Evolutionary conservation across 352 stramenopile genomes (phyloP), one percentile per base, ranked within the genome.

Genomic region (Saprolegnia parasitica): DNA sequence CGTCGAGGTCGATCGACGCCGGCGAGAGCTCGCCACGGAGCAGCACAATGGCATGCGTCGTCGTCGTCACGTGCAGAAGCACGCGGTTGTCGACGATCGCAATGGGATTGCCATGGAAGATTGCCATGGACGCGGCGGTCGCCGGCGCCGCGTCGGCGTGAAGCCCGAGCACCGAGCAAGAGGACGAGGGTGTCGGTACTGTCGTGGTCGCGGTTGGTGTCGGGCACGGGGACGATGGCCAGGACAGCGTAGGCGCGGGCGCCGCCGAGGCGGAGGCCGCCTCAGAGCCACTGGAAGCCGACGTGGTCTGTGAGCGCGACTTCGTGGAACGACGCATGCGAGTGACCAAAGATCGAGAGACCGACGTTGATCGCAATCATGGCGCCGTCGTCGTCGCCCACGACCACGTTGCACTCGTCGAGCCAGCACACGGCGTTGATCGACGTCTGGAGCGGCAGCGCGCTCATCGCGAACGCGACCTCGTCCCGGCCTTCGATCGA

Each of bases 291-390:
- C 11, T 66, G 11, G 9, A 66, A 24, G 37, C 47, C 35, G 6
- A 39, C 47, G 23, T 66, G 58, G 35, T 66, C 58, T 6, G 58
- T 55, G 0, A 66, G 58, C n/a, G 58, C 32, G 10, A 66, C 58
- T 49, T 64, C 56, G 35, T 64, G 56, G 35, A 64, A 64, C 32
- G 56, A 64, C 11, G 56, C 46, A 8, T 26, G 29, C 6, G 56
- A 64, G 56, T 64, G 56, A 16, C 56, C 56, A 64, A 64, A 64
- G 39, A 64, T 64, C 20, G 56, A 64, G 6, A 64, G 56, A 6
- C 56, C 56, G 8, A 64, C 56, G 39, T 64, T 64, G 56, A 64
- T 46, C 8, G 56, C 56, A 5, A 64, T 13, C 29, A 64, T 35
- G n/a, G 56, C 32, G 39, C 56, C 56, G 32, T 64, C 49, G 56